These are phyloP conservation scores for Suillus lakei DNA, from an alignment of 768 basidiomycete genomes.

Conservation along the genomic window DNA sequence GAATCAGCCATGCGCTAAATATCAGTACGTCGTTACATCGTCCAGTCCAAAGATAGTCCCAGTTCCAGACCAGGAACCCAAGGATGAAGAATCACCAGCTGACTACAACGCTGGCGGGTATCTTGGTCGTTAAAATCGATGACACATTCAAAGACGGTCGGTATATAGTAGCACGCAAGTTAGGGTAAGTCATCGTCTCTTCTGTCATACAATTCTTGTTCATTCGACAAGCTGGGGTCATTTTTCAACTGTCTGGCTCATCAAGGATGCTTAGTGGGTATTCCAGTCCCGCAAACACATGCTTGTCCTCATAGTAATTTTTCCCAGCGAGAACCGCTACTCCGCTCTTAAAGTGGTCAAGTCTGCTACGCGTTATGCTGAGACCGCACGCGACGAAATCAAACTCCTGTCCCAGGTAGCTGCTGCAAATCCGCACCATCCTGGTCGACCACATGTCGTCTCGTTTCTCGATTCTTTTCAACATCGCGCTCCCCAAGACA, in stretches of 20 bases:
- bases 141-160: constrained; percentile 86
- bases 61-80: constrained; percentile 64
- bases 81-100: constrained; percentile 83
- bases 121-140: constrained; percentile 76
- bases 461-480: constrained; percentile 91
- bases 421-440: constrained; percentile 72
- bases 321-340: constrained; percentile 66
- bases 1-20: constrained; percentile 69
- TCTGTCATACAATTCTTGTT: constrained; percentile 4
- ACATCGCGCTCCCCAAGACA: constrained; percentile 71
- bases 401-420: constrained; percentile 82
- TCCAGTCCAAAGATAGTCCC: constrained; percentile 72
- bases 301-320: constrained; percentile 18
- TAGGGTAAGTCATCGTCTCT: constrained; percentile 60
- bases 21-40: constrained; percentile 75
- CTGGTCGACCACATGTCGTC: constrained; percentile 81
- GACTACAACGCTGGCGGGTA: constrained; percentile 86
- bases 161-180: constrained; percentile 87
- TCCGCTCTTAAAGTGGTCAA: constrained; percentile 96
- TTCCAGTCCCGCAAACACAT: constrained; percentile 11
- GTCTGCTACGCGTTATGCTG: constrained; percentile 92
- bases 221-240: constrained; percentile 78
- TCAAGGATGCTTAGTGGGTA: constrained; percentile 75
- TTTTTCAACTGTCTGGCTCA: constrained; percentile 94
- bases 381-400: constrained; percentile 97